Evolutionary conservation across 2,329 filamentous ascomycete species (phyloP), one percentile per base, ranked within the genome.

Genomic region (Microcyclospora pomicola): DNA sequence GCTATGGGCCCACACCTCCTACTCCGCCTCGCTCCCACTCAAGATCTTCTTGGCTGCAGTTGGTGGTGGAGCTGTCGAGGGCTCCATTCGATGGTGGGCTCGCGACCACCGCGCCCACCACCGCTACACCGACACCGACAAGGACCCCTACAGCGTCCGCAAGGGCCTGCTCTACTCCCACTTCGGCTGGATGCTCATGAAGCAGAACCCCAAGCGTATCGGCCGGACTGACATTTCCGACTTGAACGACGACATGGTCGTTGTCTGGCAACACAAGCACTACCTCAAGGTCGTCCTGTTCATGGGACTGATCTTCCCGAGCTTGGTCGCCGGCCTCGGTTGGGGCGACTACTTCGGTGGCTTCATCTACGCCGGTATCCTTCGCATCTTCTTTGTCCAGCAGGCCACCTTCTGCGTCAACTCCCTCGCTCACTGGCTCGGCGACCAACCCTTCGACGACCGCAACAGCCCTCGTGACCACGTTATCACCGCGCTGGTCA

Each of bases 391-490:
- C 72, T 81, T 88, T 63, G 81, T 92, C 48, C 84, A 91, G 69
- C 84, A 92, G 66, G 83, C 84, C 42, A 91, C 85, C 47, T 92
- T 92, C 73, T 92, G 84, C 54, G 82, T 92, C 70, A 92, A 92
- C 72, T 87, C 82, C 13, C 67, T 92, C 44, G 84, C 84, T 48
- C 84, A 92, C 67, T 92, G 82, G 81, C 78, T 92, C 55, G 84
- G 85, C 45, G 85, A 92, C 53, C 84, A 92, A 67, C 85, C 85
- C 43, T 92, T 92, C 59, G 84, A 92, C 53, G 85, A 92, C 72
- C 81, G 83, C 63, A 88, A 92, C 75, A 86, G 81, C 43, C 85
- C 84, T 46, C 80, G 85, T 59, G 84, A 92, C 55, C 83, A 92
- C 63, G 73, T 88, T 57, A 75, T 92, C 63, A 92, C 84, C 31